A percentile compares a stretch with the other conserved stretches of the same genome.
Conservation (phyloP, 495 filamentous ascomycete species). For the Lasiosphaeria ovina region DNA sequence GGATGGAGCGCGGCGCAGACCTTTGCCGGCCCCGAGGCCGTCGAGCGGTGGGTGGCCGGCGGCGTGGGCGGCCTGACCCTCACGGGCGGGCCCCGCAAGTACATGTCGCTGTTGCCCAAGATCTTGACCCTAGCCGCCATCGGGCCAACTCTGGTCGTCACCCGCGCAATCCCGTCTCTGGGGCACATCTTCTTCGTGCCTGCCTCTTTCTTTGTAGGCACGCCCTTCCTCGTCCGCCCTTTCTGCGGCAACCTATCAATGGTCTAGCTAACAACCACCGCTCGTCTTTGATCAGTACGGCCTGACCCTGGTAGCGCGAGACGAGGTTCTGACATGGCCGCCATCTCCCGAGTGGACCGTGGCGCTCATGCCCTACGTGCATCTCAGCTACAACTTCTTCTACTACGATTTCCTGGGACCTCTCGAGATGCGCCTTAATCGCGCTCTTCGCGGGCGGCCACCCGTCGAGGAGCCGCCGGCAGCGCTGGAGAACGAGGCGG, state of each 20-base stretch:
- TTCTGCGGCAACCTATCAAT: not conserved
- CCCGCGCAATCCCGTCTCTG: constrained; percentile 31
- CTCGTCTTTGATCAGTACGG: constrained; percentile 22
- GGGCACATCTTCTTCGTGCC: constrained; percentile 34
- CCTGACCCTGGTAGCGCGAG: constrained; percentile 17
- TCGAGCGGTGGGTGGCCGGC: constrained; percentile 24
- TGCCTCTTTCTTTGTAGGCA: constrained; percentile 34
- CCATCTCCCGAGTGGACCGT: constrained; percentile 71
- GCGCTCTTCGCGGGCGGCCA: constrained; percentile 28
- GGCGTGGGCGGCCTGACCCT: not conserved
- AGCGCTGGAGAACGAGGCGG: constrained; percentile 1
- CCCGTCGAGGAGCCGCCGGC: constrained; percentile 16
- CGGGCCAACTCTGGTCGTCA: constrained; percentile 40
- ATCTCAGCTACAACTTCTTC: constrained; percentile 63
- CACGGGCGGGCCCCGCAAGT: not conserved
- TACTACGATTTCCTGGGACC: constrained; percentile 63
- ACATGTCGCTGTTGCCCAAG: constrained; percentile 10
- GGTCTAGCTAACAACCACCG: not conserved
- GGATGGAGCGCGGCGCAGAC: constrained; percentile 32
- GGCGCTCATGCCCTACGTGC: constrained; percentile 64
- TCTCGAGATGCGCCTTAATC: constrained; percentile 61
- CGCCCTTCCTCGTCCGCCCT: too few species aligned
- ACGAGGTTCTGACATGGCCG: constrained; percentile 57
- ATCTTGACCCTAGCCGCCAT: constrained; percentile 31
- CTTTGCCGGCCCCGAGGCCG: constrained; percentile 38